phyloP scores from a whole-genome alignment of 208 protist genomes.

The Phytomonas serpens region DNA sequence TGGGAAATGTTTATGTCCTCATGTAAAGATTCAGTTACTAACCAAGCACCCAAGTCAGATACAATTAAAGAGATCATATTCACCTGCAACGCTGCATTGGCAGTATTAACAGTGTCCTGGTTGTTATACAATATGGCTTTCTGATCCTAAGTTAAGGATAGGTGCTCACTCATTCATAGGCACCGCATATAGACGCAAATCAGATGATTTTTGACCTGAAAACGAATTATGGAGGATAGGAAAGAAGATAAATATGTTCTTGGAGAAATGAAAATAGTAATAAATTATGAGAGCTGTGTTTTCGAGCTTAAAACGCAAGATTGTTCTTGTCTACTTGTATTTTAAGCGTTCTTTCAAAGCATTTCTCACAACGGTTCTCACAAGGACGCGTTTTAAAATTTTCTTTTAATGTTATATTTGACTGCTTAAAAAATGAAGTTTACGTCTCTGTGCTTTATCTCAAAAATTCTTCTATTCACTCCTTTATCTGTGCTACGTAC shows the following conservation, averaged over 20 bases:
- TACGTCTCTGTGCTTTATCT: neutral
- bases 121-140: neutral
- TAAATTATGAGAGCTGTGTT: neutral
- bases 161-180: neutral
- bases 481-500: neutral
- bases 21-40: neutral
- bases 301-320: neutral
- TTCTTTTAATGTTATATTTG: neutral
- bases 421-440: neutral
- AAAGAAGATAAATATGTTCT: neutral
- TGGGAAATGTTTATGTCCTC: neutral
- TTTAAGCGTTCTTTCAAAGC: neutral
- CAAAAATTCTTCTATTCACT: neutral
- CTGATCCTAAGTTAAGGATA: neutral
- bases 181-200: neutral
- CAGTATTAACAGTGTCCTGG: neutral
- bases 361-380: neutral
- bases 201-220: neutral
- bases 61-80: neutral
- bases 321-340: neutral
- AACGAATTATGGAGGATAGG: neutral
- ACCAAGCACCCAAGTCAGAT: neutral
- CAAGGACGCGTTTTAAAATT: neutral
- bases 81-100: neutral
- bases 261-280: neutral